These are phyloP conservation scores for Cladosporium sp. DNA, from an alignment of 2,329 filamentous ascomycete genomes.

Conservation along the genomic window DNA sequence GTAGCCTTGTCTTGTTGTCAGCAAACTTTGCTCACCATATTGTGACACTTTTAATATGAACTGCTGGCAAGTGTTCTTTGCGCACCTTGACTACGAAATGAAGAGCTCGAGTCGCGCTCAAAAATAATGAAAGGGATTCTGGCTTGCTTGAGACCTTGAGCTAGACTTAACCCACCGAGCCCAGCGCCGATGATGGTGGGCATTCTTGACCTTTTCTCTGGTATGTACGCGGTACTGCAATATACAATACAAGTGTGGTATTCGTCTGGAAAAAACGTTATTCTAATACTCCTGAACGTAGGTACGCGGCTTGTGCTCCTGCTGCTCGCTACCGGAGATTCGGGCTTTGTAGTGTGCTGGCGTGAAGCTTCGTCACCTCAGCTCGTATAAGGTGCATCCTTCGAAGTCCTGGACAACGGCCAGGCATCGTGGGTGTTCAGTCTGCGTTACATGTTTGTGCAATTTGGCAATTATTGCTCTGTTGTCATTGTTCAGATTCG, in stretches of 20 bases:
- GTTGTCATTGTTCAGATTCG: too few species aligned
- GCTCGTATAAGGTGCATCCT: too few species aligned
- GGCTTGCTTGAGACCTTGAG: slow-evolving; percentile 24
- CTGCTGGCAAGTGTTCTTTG: neutral
- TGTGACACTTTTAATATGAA: neutral
- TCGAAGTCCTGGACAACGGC: too few species aligned
- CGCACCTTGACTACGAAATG: slow-evolving; percentile 16
- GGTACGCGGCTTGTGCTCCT: neutral
- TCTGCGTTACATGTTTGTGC: too few species aligned
- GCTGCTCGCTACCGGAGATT: neutral
- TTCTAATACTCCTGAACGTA: too few species aligned
- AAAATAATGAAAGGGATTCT: slow-evolving; percentile 21
- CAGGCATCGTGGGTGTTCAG: too few species aligned
- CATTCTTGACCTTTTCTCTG: neutral
- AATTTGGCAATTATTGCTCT: too few species aligned
- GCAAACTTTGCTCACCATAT: neutral
- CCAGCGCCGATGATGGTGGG: slow-evolving; percentile 25
- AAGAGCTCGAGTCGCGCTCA: slow-evolving; percentile 18
- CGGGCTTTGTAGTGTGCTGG: too few species aligned
- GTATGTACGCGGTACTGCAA: too few species aligned
- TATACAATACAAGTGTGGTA: too few species aligned
- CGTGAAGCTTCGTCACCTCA: too few species aligned
- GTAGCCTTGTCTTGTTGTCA: slow-evolving; percentile 13
- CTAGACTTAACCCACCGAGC: slow-evolving; percentile 23
- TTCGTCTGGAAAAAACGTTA: too few species aligned